Evolutionary conservation across 139 green algal species (phyloP), one percentile per base, ranked within the genome.

Genomic region (Chlorella sp.): DNA sequence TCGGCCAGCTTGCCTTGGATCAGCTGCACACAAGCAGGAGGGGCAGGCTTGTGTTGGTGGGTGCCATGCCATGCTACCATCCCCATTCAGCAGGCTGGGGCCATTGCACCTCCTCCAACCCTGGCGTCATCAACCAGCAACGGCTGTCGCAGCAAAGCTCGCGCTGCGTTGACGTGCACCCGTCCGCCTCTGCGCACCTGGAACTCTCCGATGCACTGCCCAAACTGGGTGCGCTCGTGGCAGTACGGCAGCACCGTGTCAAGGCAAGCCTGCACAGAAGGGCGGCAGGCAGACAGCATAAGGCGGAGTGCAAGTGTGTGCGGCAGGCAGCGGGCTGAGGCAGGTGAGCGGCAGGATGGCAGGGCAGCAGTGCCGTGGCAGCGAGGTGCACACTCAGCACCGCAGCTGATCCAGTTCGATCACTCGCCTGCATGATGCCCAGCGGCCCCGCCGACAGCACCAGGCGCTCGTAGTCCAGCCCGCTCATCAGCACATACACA

Each of bases 1-100:
- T 99, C 96, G 0, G 96, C 96, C 36, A 99, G 90, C 90, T 98
- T 98, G 79, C 85, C 96, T 82, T 97, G 94, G 32, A 97, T 91
- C 15, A 98, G 81, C 92, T 96, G 90, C 80, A 80, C n/a, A 18
- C 7, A 4, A 25, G 34, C 12, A 56, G 69, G 38, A 3, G 23
- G 34, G 38, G 38, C 16, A n/a, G 32, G 34, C 25, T n/a, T n/a
- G n/a, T n/a, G n/a, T n/a, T n/a, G n/a, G n/a, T n/a, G n/a, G n/a
- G n/a, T n/a, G n/a, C n/a, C n/a, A n/a, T n/a, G n/a, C n/a, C n/a
- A n/a, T n/a, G n/a, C n/a, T n/a, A n/a, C n/a, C n/a, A n/a, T n/a
- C n/a, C n/a, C n/a, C n/a, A n/a, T n/a, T n/a, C n/a, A n/a, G n/a
- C n/a, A n/a, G n/a, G n/a, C n/a, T n/a, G n/a, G n/a, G n/a, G n/a